Evolutionary conservation across 139 green algal species (phyloP).

Genomic region (Closterium sp.): DNA sequence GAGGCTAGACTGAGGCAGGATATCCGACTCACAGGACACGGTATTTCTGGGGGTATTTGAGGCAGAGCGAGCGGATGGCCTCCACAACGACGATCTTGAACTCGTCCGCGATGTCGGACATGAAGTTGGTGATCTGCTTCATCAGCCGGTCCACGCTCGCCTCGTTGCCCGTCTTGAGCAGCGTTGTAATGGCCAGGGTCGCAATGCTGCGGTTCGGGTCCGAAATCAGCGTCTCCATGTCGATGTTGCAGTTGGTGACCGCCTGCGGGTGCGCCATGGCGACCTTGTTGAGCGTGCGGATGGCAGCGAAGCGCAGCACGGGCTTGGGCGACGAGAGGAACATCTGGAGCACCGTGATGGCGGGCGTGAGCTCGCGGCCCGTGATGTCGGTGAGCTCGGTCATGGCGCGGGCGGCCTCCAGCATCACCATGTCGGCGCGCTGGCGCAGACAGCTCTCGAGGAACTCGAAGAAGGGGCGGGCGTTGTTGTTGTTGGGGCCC

Average conservation of each 20-base stretch:
- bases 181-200: slow-evolving; percentile 97
- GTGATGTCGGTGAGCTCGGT: slow-evolving; percentile 86
- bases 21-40: slow-evolving; percentile 59
- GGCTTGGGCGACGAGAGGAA: slow-evolving; percentile 96
- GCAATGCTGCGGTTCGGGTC: slow-evolving; percentile 94
- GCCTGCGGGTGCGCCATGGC: slow-evolving; percentile 90
- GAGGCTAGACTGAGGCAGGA: background rate
- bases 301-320: slow-evolving; percentile 89
- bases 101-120: slow-evolving; percentile 96
- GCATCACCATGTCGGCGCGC: slow-evolving; percentile 86
- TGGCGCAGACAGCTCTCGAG: slow-evolving; percentile 94
- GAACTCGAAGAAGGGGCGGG: slow-evolving; percentile 95
- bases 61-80: slow-evolving; percentile 89
- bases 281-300: slow-evolving; percentile 89
- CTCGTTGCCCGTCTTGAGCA: slow-evolving; percentile 99
- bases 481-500: background rate
- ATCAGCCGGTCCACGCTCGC: slow-evolving; percentile 93
- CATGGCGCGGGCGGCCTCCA: slow-evolving; percentile 95
- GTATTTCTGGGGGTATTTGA: slow-evolving; percentile 98
- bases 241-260: slow-evolving; percentile 98
- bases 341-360: slow-evolving; percentile 97
- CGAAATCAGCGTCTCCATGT: slow-evolving; percentile 96
- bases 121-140: slow-evolving; percentile 98
- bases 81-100: slow-evolving; percentile 99
- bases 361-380: slow-evolving; percentile 84